phyloP scores from a whole-genome alignment of 768 basidiomycete genomes.

The Coprinellus micaceus region DNA sequence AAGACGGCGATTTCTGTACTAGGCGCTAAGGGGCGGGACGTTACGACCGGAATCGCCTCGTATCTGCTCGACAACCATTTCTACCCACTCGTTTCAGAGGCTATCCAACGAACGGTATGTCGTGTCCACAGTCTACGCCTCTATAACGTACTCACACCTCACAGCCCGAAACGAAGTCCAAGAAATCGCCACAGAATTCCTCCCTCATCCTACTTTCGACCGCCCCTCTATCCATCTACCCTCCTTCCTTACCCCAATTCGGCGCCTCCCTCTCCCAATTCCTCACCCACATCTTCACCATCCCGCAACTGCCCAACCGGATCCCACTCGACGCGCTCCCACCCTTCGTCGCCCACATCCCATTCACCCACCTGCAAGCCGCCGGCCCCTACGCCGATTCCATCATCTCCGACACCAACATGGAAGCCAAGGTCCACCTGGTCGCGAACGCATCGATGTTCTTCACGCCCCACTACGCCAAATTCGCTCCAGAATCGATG shows the following conservation, averaged over 20 bases:
- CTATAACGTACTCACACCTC: not conserved
- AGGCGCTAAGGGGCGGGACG: conserved; percentile 27
- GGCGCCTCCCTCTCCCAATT: conserved; percentile 36
- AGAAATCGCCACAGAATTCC: conserved; percentile 49
- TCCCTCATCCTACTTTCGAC: conserved; percentile 45
- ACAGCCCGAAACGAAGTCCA: conserved; percentile 49
- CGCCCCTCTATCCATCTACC: conserved; percentile 33
- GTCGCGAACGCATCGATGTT: conserved; percentile 71
- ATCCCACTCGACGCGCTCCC: conserved; percentile 61
- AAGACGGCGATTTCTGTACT: conserved; percentile 21
- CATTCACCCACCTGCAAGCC: conserved; percentile 37
- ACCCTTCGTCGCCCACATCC: conserved; percentile 60
- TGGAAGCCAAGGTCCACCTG: conserved; percentile 50
- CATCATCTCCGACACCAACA: conserved; percentile 26
- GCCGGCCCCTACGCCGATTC: conserved; percentile 21
- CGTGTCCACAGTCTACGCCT: not conserved
- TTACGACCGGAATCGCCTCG: conserved; percentile 33
- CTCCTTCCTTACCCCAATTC: conserved; percentile 21
- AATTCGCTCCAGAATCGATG: conserved; percentile 43
- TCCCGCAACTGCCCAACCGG: conserved; percentile 78
- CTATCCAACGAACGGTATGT: conserved; percentile 52
- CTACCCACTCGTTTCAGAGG: conserved; percentile 39
- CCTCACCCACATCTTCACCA: conserved; percentile 56
- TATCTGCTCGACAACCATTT: too few species aligned
- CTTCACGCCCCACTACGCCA: conserved; percentile 55